Evolutionary conservation across 176 grass and related monocot genomes (phyloP), one percentile per base, ranked within the genome.

Genomic region (Rhipidocladum racemiflorum): DNA sequence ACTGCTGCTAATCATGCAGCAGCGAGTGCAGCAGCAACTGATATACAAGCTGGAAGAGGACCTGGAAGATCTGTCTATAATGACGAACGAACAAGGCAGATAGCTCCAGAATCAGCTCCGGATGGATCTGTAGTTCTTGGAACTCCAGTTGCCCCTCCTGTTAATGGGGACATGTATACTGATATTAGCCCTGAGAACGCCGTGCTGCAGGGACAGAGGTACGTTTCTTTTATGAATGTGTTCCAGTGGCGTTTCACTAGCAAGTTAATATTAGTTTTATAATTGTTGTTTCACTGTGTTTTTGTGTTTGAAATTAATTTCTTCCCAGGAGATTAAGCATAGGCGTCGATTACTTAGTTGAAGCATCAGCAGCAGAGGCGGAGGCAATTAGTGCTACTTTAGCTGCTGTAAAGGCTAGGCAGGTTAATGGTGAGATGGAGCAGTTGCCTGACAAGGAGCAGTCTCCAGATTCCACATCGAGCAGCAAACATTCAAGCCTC

Each of bases 151-250:
- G 97, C 97, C 38, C 91, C 97, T 83, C 97, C 97, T 81, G 87
- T 93, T 61, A 99, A 99, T 87, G 97, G 97, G 24, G 97, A 96
- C 89, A 89, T 96, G 81, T 89, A 99, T 56, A 92, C 91, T 61
- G 97, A 99, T 90, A 99, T 99, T 75, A 99, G 92, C 78, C 87
- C 93, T 30, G 97, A 99, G 89, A 99, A 99, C 23, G 97, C 91
- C 7, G 79, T 96, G 69, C 81, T 94, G 29, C 96, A 90, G 82
- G 97, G 89, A 76, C 91, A 92, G 70, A 91, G 97, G 97, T 99
- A 78, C 5, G 61, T 71, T 72, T 86, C n/a, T 25, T 44, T 54
- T 80, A 65, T 78, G 20, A 61, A 50, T 63, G 44, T 81, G 29
- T 65, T 65, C 3, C 46, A 6, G 39, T 40, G 39, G 63, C 40